Evolutionary conservation across 805 yeast genomes (phyloP).

Genomic region (Starmerella asiatica): DNA sequence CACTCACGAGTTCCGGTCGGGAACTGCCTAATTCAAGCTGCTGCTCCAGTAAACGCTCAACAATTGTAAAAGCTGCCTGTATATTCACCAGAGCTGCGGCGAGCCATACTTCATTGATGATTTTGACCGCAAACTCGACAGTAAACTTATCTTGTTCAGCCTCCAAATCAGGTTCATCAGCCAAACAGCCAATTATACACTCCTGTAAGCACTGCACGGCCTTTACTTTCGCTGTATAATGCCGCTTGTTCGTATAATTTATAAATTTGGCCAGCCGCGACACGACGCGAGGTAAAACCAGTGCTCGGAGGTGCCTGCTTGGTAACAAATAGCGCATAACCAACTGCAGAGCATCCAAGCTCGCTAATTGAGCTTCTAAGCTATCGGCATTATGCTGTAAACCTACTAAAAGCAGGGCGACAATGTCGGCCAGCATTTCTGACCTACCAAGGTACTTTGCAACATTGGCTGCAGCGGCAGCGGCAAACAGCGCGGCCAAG

Average conservation of each 20-base stretch:
- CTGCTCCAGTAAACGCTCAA: constrained; percentile 1
- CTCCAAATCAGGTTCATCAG: neutral
- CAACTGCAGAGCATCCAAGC: constrained; percentile 14
- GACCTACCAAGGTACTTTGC: constrained; percentile 10
- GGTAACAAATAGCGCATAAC: constrained; percentile 8
- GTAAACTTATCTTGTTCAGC: neutral
- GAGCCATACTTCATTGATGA: constrained; percentile 9
- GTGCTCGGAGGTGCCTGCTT: constrained; percentile 11
- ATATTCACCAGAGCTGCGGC: constrained; percentile 4
- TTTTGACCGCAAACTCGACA: constrained; percentile 1
- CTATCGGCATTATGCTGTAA: constrained; percentile 15
- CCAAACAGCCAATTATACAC: constrained; percentile 2
- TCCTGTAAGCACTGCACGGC: constrained; percentile 9
- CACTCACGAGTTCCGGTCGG: constrained; percentile 5
- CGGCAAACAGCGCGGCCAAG: constrained; percentile 16
- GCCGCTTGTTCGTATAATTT: constrained; percentile 8
- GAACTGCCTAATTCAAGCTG: constrained; percentile 1
- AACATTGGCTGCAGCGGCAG: constrained; percentile 11
- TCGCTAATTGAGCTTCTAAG: constrained; percentile 16
- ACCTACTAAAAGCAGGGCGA: constrained; percentile 19
- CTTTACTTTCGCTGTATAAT: constrained; percentile 7
- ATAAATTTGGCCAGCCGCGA: constrained; percentile 17
- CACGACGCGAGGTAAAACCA: constrained; percentile 15
- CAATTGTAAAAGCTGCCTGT: constrained; percentile 1
- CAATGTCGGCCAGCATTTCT: constrained; percentile 20